phyloP scores from a whole-genome alignment of 495 filamentous ascomycete genomes.

The Melanomma pulvis-pyrius region DNA sequence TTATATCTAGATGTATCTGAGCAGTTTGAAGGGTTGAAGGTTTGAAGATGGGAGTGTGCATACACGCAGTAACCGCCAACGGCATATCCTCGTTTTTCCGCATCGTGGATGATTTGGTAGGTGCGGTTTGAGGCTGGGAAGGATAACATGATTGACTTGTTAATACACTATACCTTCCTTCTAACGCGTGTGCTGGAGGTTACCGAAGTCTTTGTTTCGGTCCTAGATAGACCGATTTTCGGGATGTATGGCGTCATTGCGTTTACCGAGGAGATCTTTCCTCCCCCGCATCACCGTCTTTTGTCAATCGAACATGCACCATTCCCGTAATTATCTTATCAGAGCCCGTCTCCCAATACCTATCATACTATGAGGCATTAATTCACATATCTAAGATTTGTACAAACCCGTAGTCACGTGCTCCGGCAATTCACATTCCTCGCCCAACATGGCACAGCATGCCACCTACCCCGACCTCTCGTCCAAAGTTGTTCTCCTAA shows the following conservation, averaged over 20 bases:
- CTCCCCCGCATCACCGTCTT: neutral
- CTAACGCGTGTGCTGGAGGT: too few species aligned
- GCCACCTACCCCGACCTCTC: conserved; percentile 43
- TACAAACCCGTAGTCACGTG: too few species aligned
- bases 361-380: too few species aligned
- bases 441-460: neutral
- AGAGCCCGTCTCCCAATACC: too few species aligned
- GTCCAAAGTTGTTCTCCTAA: conserved; percentile 55
- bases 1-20: conserved; percentile 62
- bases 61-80: conserved; percentile 15
- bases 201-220: neutral
- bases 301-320: neutral
- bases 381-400: too few species aligned
- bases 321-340: neutral
- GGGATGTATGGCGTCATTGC: neutral
- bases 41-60: neutral
- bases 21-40: neutral
- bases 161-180: neutral
- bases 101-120: conserved; percentile 13
- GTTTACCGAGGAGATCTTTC: neutral
- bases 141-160: neutral
- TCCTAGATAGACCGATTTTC: neutral
- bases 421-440: neutral
- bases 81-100: neutral
- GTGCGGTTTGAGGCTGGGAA: conserved; percentile 6